Conservation (phyloP, 2,329 filamentous ascomycete genomes). For the Hymenoscyphus occultus region DNA sequence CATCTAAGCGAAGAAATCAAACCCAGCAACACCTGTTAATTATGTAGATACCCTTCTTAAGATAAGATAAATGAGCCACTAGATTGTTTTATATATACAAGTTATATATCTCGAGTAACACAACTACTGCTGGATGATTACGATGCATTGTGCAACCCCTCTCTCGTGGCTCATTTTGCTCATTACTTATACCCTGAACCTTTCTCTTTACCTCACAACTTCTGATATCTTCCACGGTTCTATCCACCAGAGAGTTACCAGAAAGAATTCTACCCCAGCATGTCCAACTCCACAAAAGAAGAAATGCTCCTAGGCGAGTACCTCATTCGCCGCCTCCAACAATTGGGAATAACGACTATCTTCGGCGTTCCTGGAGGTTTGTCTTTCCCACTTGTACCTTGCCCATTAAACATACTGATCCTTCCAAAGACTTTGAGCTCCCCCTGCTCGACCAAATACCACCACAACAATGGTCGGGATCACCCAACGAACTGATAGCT, state of each 20-base stretch:
- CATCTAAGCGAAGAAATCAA: neutral
- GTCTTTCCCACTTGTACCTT: neutral
- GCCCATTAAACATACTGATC: neutral
- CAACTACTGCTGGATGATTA: neutral
- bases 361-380: constrained; percentile 46
- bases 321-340: constrained; percentile 40
- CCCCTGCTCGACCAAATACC: constrained; percentile 16
- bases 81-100: neutral
- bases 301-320: constrained; percentile 37
- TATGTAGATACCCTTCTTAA: neutral
- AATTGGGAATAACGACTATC: constrained; percentile 43
- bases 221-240: neutral
- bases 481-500: constrained; percentile 36
- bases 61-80: neutral
- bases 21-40: neutral
- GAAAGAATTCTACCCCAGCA: neutral
- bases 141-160: neutral
- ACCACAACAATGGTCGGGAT: constrained; percentile 33
- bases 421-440: constrained; percentile 17
- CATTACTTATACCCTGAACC: neutral
- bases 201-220: neutral
- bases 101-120: neutral
- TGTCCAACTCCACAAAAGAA: neutral
- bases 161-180: neutral
- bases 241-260: neutral